Conservation (phyloP, 345 rosid genomes). For the Ceriops zippeliana region DNA sequence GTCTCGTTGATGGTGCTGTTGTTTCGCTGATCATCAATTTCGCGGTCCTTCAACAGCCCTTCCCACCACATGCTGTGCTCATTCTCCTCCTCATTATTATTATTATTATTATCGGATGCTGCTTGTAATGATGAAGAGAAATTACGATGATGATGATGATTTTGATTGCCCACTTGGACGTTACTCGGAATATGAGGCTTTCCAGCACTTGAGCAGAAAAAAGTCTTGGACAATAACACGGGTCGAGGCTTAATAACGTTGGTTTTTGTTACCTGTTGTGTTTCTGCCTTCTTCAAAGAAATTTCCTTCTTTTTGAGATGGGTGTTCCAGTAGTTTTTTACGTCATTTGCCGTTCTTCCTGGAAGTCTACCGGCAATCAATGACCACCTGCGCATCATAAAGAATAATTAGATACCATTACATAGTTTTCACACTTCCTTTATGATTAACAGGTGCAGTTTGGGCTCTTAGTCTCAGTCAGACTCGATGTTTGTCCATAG, state of each 20-base stretch:
- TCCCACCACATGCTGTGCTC: slow-evolving; percentile 1
- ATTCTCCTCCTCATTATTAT: too few species aligned
- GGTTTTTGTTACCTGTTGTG: not conserved
- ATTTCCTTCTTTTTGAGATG: not conserved
- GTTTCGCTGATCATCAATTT: not conserved
- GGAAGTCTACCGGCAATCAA: slow-evolving; percentile 48
- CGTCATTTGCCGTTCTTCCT: slow-evolving; percentile 45
- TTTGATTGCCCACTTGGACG: not conserved
- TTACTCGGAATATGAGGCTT: slow-evolving; percentile 35
- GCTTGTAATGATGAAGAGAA: not conserved
- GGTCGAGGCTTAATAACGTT: slow-evolving; percentile 29
- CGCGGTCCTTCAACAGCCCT: not conserved
- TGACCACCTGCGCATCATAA: slow-evolving; percentile 29
- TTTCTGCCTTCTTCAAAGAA: not conserved
- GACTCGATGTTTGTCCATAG: too few species aligned
- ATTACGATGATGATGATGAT: not conserved
- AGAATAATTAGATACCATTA: not conserved
- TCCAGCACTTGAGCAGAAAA: slow-evolving; percentile 46
- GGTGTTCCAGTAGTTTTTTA: slow-evolving; percentile 36
- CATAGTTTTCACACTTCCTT: too few species aligned
- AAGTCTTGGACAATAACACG: slow-evolving; percentile 17
- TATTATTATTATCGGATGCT: not conserved
- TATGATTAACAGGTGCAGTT: too few species aligned
- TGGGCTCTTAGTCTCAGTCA: too few species aligned
- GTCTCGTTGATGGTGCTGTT: not conserved